Evolutionary conservation across 768 basidiomycete species (phyloP), one percentile per base, ranked within the genome.

Genomic region (Lactarius psammicola): DNA sequence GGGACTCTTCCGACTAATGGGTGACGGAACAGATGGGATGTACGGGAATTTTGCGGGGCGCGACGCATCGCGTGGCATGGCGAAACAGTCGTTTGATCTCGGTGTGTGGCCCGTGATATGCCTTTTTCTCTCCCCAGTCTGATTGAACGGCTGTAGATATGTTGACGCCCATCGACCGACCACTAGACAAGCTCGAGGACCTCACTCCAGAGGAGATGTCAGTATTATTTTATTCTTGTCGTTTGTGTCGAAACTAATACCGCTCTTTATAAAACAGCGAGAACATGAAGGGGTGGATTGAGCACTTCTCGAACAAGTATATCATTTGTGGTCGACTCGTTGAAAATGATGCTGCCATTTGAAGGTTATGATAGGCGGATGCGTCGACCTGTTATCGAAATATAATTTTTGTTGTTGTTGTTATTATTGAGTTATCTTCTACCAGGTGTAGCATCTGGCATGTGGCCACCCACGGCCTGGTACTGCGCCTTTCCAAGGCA

Each of bases 11-110:
- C 11, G 34, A 34, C 36, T 42, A 5, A 30, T 58, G 60, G 2
- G 59, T 71, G 26, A 61, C 8, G 20, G 18, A 31, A 55, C 49
- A 33, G 96, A 88, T 71, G 96, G 95, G 0, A 93, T 95, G 85
- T 98, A 98, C 73, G 95, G 94, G 34, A 96, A 95, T 77, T 98
- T 99, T 80, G 95, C 97, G 3, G 97, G 96, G 6, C 78, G 95
- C 57, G 96, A 99, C 77, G 96, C 96, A 1, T 95, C 93, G 18
- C 81, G 95, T 42, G 95, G 96, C 5, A 95, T 98, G 92, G 96
- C 96, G 8, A 97, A 95, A 77, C 95, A 98, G 78, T 96, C 94
- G 3, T 98, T 97, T 70, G 95, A 95, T 59, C 34, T 80, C n/a
- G 93, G 95, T 93, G 72, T 60, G 89, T 18, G 0, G 17, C 42